Evolutionary conservation across 352 stramenopile species (phyloP).

Genomic region (Globisporangium alternatum): DNA sequence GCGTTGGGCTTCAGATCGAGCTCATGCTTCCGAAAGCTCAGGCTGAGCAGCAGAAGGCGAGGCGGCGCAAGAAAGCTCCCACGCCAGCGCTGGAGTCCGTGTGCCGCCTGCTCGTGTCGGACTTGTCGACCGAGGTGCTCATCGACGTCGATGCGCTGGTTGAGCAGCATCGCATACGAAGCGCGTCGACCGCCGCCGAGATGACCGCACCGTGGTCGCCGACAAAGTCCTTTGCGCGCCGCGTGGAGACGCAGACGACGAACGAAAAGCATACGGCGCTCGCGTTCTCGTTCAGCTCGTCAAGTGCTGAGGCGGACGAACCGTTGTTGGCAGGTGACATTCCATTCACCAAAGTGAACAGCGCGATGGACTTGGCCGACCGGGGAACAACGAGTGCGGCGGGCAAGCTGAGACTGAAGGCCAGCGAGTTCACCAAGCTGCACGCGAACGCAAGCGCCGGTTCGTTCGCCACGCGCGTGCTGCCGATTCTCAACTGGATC

Average conservation of each 20-base stretch:
- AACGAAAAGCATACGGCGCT: constrained; percentile 33
- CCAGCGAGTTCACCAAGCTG: constrained; percentile 66
- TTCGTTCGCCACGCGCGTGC: constrained; percentile 40
- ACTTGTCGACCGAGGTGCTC: constrained; percentile 50
- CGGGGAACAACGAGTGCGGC: neutral
- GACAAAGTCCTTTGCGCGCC: constrained; percentile 25
- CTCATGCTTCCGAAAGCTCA: constrained; percentile 37
- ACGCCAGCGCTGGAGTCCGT: constrained; percentile 28
- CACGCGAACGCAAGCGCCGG: constrained; percentile 53
- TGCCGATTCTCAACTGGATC: constrained; percentile 45
- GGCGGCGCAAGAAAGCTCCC: constrained; percentile 3
- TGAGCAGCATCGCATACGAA: constrained; percentile 34
- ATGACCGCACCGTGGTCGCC: constrained; percentile 36
- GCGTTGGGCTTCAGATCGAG: constrained; percentile 57
- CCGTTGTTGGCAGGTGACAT: constrained; percentile 13
- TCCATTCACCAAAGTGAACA: constrained; percentile 9
- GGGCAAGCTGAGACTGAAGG: constrained; percentile 30
- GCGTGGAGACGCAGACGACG: constrained; percentile 29
- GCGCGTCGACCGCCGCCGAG: constrained; percentile 25
- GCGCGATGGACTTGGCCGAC: constrained; percentile 3
- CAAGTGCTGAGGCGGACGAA: neutral
- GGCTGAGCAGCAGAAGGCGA: neutral
- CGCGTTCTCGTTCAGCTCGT: constrained; percentile 26
- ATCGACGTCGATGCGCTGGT: constrained; percentile 60
- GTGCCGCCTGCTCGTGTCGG: constrained; percentile 39